Base-by-base conservation (phyloP, 2,329 filamentous ascomycete species). In the Curvularia lunata region DNA sequence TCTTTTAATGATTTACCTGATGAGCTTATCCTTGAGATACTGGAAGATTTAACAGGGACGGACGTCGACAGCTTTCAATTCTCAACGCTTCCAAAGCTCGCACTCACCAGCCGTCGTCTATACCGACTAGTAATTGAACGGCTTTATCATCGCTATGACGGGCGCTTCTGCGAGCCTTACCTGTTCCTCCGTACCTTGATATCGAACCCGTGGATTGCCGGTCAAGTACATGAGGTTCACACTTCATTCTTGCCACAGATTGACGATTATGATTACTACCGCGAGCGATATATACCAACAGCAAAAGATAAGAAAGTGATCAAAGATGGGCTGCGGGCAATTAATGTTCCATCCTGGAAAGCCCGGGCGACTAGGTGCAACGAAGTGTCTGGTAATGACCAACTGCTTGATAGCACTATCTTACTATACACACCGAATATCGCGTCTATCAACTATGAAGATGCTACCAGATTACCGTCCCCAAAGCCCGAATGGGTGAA, bases 131-230 rank as follows among this genome's bases (percentile, higher is more conserved):
- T 70, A 34, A 54, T 53, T 16, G 62, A 58, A 6, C 61, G 42
- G 40, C 42, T 73, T 8, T 75, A 71, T 21, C 48, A 55, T 5
- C 51, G 48, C 5, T 75, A 64, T 51, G 56, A 67, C 41, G 69
- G 64, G 53, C 56, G 56, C 41, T 64, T 66, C 30, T 64, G 63
- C 59, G 61, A 64, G n/a, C 66, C 71, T 4, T 73, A 69, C 51
- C 58, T 59, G 2, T 75, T 75, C 27, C 63, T 74, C 32, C 70
- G 71, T 8, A 72, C 68, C 1, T 30, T 72, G 8, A 62, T 67
- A 30, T 54, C 52, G 3, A 67, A 69, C 28, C 52, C 62, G 18
- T 28, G 41, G 12, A 61, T 69, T 12, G 63, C 67, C 8, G 45
- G 54, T 8, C 58, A 52, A 8, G 68, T 74, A 3, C 60, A 58